Base-by-base conservation (phyloP, 1,284 basidiomycete genomes). In the Meira miltonrushii region DNA sequence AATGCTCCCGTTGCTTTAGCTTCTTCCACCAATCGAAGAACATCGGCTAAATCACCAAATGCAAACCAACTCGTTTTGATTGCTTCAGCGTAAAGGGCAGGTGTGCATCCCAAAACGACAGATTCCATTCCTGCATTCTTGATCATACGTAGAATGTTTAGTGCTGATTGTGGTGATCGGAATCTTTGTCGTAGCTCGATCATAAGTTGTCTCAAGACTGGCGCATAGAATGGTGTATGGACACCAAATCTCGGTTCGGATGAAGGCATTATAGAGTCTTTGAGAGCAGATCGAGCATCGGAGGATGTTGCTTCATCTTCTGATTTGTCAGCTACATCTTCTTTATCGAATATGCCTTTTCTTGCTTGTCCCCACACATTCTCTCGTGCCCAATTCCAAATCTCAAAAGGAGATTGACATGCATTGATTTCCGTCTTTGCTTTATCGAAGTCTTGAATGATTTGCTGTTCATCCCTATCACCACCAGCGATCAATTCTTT, bases 91-190 rank as follows among this genome's bases (percentile, higher is more conserved):
- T 64, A 72, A 2, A 76, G 60, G 11, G 61, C 53, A 13, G 66
- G 64, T 2, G 74, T 76, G 37, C 71, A 67, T 23, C 74, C 74
- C 7, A 75, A 58, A 13, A 76, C 72, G 56, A 68, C 69, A 11
- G 64, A 60, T 21, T 71, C 65, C 23, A 69, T 52, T 10, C 72
- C 72, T 4, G 67, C 59, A 6, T 60, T 48, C 15, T 65, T 66
- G 0, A 67, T 70, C 2, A 61, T 51, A 1, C 57, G 54, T 0
- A 65, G 40, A 13, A 75, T 53, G 21, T 66, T 50, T 1, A 76
- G 58, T 23, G 74, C 74, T 0, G 65, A 55, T 19, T 68, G 65
- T 7, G 74, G 74, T 0, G 60, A 54, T 0, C 57, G 61, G 51
- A 73, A 67, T 1, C 66, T 61, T 58, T 76, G 67, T 1, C 74